phyloP scores from a whole-genome alignment of 2,329 filamentous ascomycete species.

The Ophiostoma australiae region DNA sequence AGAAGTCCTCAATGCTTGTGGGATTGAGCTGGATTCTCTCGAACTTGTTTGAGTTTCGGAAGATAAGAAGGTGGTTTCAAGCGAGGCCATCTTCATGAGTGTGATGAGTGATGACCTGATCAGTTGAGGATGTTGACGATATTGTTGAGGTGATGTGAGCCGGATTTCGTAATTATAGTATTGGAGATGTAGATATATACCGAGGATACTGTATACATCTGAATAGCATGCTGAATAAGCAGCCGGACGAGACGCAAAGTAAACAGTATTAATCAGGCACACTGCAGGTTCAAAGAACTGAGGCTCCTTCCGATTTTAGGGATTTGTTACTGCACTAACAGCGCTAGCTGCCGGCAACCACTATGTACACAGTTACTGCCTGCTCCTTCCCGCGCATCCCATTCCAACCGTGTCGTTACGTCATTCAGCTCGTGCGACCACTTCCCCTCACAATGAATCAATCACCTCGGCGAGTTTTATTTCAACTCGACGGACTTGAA shows the following conservation, averaged over 20 bases:
- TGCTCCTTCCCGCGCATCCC: neutral
- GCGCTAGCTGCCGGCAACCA: neutral
- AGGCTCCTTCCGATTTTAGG: neutral
- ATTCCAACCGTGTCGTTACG: neutral
- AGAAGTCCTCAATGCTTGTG: constrained; percentile 1
- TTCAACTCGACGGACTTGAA: neutral
- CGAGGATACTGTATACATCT: too few species aligned
- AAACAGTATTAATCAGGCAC: neutral
- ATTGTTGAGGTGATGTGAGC: too few species aligned
- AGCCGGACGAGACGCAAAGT: neutral
- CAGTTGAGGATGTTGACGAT: neutral
- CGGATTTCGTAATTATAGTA: too few species aligned
- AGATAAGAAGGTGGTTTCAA: neutral
- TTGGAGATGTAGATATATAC: too few species aligned
- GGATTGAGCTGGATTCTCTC: neutral
- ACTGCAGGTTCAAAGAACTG: neutral
- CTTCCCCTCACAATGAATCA: neutral
- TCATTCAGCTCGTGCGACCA: constrained; percentile 7
- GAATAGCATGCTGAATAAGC: neutral
- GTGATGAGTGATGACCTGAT: neutral
- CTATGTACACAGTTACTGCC: neutral
- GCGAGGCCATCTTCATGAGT: neutral
- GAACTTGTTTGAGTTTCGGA: neutral
- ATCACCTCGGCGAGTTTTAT: neutral
- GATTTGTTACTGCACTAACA: neutral